phyloP scores from a whole-genome alignment of 2,329 filamentous ascomycete genomes.

The Allantophomopsis lycopodina region DNA sequence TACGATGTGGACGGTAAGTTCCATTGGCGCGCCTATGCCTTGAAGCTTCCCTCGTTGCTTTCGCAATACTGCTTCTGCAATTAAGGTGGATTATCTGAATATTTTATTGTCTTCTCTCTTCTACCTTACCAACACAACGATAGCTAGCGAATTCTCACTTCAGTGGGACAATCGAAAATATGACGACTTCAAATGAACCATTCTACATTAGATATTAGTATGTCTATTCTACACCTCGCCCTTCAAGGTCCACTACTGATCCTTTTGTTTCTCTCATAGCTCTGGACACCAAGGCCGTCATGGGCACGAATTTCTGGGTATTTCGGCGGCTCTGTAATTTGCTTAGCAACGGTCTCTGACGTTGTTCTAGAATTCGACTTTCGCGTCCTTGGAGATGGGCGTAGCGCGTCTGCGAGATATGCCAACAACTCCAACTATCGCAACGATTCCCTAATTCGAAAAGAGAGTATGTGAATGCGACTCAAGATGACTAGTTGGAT shows the following conservation, averaged over 20 bases:
- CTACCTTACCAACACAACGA: too few relatives aligned
- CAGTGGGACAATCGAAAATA: conserved; percentile 4
- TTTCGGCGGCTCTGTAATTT: conserved; percentile 8
- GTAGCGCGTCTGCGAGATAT: conserved; percentile 87
- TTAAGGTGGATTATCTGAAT: too few relatives aligned
- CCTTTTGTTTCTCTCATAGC: conserved; percentile 36
- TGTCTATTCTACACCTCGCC: conserved; percentile 16
- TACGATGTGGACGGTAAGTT: too few relatives aligned
- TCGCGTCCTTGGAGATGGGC: conserved; percentile 78
- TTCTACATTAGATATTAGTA: conserved; percentile 99
- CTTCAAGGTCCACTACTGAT: background rate
- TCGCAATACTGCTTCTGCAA: too few relatives aligned
- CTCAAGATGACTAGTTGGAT: too few relatives aligned
- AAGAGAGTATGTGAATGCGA: conserved; percentile 68
- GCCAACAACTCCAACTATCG: conserved; percentile 99
- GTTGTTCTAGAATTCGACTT: conserved; percentile 77
- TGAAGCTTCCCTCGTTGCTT: too few relatives aligned
- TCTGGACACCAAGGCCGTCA: conserved; percentile 96
- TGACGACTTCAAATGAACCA: conserved; percentile 42
- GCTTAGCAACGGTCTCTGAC: background rate
- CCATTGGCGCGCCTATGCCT: too few relatives aligned
- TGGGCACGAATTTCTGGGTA: conserved; percentile 95
- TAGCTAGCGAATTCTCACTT: too few relatives aligned
- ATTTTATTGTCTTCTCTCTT: too few relatives aligned
- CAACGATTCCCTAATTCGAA: conserved; percentile 95